Evolutionary conservation across 1,284 basidiomycete species (phyloP).

Genomic region (Vanrija pseudolonga): DNA sequence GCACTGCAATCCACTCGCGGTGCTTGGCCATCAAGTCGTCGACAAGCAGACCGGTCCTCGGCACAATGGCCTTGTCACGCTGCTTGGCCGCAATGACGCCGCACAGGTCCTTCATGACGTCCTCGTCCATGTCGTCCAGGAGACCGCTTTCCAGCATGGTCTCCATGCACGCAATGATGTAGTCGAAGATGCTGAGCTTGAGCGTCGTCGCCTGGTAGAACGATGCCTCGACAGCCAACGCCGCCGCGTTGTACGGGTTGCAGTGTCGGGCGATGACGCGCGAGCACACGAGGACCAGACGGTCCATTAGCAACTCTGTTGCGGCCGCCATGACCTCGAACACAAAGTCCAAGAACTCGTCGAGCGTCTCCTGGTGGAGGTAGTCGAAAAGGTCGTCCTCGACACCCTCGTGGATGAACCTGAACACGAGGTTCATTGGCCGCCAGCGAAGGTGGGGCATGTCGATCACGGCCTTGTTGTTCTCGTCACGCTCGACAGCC

Average conservation of each 20-base stretch:
- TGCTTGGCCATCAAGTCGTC: conserved; percentile 62
- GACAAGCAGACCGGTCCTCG: conserved; percentile 60
- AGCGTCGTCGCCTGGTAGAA: conserved; percentile 72
- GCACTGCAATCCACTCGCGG: conserved; percentile 68
- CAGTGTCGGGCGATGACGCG: conserved; percentile 66
- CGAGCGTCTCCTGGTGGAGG: conserved; percentile 64
- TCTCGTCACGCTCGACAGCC: conserved; percentile 61
- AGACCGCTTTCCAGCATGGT: conserved; percentile 76
- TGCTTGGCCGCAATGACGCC: conserved; percentile 63
- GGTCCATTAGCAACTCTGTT: conserved; percentile 86
- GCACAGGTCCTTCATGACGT: conserved; percentile 67
- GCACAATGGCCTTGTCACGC: conserved; percentile 61
- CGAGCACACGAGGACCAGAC: conserved; percentile 79
- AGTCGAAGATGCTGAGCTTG: conserved; percentile 69
- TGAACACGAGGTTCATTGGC: conserved; percentile 71
- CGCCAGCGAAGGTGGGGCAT: conserved; percentile 72
- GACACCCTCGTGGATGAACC: conserved; percentile 73
- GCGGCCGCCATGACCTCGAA: conserved; percentile 83
- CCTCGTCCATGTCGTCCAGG: conserved; percentile 65
- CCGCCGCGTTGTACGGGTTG: conserved; percentile 72
- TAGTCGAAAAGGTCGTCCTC: conserved; percentile 71
- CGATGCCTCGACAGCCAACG: conserved; percentile 76
- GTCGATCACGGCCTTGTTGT: conserved; percentile 60
- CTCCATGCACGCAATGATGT: conserved; percentile 81
- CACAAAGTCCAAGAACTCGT: conserved; percentile 80